phyloP scores from a whole-genome alignment of 176 grass and related monocot genomes.

The Triticum turgidum region DNA sequence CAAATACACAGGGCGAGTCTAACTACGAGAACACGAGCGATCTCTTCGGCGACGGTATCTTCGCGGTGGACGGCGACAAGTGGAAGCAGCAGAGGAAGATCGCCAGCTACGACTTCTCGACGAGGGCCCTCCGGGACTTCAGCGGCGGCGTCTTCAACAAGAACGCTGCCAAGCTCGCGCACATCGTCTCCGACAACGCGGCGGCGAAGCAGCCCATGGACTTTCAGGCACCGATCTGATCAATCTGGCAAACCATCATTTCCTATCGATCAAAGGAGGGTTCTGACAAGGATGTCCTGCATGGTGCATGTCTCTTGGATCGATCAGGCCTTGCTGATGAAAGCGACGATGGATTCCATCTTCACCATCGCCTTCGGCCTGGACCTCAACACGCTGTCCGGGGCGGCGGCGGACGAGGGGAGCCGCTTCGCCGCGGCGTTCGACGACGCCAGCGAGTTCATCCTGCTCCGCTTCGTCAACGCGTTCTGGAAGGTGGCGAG shows the following conservation, averaged over 20 bases:
- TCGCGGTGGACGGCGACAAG: conserved; percentile 62
- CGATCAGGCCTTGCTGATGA: conserved; percentile 42
- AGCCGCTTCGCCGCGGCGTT: conserved; percentile 56
- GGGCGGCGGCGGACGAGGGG: conserved; percentile 8
- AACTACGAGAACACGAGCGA: conserved; percentile 45
- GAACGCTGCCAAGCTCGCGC: conserved; percentile 51
- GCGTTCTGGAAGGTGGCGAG: conserved; percentile 51
- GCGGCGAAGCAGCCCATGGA: conserved; percentile 17
- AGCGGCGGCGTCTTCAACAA: conserved; percentile 51
- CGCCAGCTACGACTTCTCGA: conserved; percentile 68
- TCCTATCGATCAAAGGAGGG: not conserved
- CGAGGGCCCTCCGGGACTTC: conserved; percentile 49
- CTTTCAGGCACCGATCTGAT: conserved; percentile 32
- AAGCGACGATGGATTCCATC: conserved; percentile 70
- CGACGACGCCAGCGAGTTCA: conserved; percentile 67
- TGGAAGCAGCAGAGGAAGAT: conserved; percentile 67
- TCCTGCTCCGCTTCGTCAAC: conserved; percentile 50
- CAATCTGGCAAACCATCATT: not conserved
- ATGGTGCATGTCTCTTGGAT: not conserved
- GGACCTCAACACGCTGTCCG: conserved; percentile 45
- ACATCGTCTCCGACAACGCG: not conserved
- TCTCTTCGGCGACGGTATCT: conserved; percentile 67
- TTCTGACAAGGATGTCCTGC: not conserved
- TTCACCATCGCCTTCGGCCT: conserved; percentile 53
- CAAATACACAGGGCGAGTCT: conserved; percentile 28